Evolutionary conservation across 805 yeast genomes (phyloP).

Genomic region (Metschnikowia baotianmanensis): DNA sequence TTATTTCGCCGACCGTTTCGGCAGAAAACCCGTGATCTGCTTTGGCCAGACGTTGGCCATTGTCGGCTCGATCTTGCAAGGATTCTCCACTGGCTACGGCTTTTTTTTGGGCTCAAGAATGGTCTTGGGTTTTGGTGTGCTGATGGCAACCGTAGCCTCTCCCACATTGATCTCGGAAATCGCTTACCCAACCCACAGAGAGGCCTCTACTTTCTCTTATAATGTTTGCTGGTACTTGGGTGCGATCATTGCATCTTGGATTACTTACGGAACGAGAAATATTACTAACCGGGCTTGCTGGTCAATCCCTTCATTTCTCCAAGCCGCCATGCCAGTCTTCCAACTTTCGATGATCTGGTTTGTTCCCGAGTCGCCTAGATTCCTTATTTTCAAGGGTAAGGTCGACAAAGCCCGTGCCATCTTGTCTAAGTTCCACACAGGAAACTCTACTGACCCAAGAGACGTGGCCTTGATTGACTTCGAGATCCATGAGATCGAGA

Average conservation of each 20-base stretch:
- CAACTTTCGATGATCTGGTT: slow-evolving; percentile 27
- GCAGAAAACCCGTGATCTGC: slow-evolving; percentile 37
- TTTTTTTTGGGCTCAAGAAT: slow-evolving; percentile 46
- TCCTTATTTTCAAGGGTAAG: slow-evolving; percentile 38
- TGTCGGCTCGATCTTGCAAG: slow-evolving; percentile 40
- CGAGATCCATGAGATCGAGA: slow-evolving; percentile 25
- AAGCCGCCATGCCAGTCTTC: slow-evolving; percentile 45
- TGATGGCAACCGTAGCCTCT: slow-evolving; percentile 41
- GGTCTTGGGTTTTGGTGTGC: slow-evolving; percentile 47
- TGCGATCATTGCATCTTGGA: slow-evolving; percentile 53
- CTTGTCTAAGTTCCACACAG: slow-evolving; percentile 41
- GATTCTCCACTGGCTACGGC: slow-evolving; percentile 30
- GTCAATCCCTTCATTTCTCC: slow-evolving; percentile 55
- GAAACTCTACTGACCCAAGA: slow-evolving; percentile 29
- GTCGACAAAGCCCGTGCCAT: slow-evolving; percentile 42
- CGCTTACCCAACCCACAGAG: slow-evolving; percentile 44
- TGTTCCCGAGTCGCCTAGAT: slow-evolving; percentile 53
- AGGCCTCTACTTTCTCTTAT: slow-evolving; percentile 36
- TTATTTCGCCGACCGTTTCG: slow-evolving; percentile 33
- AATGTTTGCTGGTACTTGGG: slow-evolving; percentile 55
- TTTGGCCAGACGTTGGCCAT: slow-evolving; percentile 27
- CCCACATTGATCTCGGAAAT: slow-evolving; percentile 53
- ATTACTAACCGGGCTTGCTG: slow-evolving; percentile 34
- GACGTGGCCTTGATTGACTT: slow-evolving; percentile 20
- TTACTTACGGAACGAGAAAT: slow-evolving; percentile 45